Evolutionary conservation across 23 red algal genomes (phyloP), one percentile per base, ranked within the genome.

Genomic region (Agarophyton chilense): DNA sequence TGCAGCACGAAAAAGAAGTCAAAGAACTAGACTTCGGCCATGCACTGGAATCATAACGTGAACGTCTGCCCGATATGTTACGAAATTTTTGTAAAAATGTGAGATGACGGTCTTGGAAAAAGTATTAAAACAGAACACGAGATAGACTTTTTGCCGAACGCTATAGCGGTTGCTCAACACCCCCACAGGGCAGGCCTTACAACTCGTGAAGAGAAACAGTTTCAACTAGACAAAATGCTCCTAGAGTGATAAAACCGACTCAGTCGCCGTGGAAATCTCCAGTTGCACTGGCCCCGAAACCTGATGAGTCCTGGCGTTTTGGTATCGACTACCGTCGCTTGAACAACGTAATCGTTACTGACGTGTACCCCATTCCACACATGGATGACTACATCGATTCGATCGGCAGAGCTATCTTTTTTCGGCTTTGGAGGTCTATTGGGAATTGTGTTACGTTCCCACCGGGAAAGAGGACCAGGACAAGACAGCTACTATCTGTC

Each of bases 171-270:
- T 42, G 35, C 78, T 13, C 57, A 82, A 82, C 50, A 14, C 0
- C 53, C 53, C 6, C 62, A 65, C 52, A 0, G 54, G 57, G 2
- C 13, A 36, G 53, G 33, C 16, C 44, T 52, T 5, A 29, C 34
- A 82, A 9, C 34, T 52, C 7, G 52, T 24, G 47, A 2, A 63
- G 55, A 4, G 43, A 24, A 52, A 39, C n/a, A 52, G 0, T 61
- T 2, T 9, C 29, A 82, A 29, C 28, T 82, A 16, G 17, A 63
- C 16, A 61, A 43, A 22, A 82, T 82, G 78, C 33, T 61, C 50
- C 78, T 29, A 42, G 62, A 45, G 1, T 65, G 13, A 67, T 84
- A 61, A 57, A 84, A 58, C 80, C 41, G 7, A 57, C 80, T 21
- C 0, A 51, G 19, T 47, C 22, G 18, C 12, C 57, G 10, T 71